These are phyloP conservation scores for Puccinia polysora DNA, from an alignment of 1,284 basidiomycete genomes.

Conservation along the genomic window DNA sequence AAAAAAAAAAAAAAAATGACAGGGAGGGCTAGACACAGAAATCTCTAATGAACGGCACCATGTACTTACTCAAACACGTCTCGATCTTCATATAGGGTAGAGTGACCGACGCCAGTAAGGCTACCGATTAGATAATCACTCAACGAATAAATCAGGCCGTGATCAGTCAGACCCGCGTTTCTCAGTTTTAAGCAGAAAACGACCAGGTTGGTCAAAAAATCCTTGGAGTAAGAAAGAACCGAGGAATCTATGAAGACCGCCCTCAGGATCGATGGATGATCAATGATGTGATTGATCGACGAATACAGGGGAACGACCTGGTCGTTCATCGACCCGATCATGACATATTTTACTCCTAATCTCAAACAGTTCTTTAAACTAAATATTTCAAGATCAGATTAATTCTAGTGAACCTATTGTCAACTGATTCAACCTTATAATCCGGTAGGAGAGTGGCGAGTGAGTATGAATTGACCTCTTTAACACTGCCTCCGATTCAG, in stretches of 20 bases:
- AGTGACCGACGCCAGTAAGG: conserved; percentile 84
- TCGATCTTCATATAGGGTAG: conserved; percentile 79
- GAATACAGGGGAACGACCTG: conserved; percentile 79
- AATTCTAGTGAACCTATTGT: too few species aligned
- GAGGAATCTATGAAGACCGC: conserved; percentile 92
- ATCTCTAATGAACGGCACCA: background rate
- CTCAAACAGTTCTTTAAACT: conserved; percentile 70
- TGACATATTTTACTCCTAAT: conserved; percentile 78
- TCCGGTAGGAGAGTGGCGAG: too few species aligned
- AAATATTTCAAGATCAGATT: too few species aligned
- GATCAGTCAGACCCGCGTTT: conserved; percentile 85
- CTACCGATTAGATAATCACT: conserved; percentile 86
- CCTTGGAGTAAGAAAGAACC: conserved; percentile 64
- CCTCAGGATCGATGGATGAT: conserved; percentile 83
- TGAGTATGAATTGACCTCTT: conserved; percentile 47
- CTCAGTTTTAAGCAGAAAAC: conserved; percentile 79
- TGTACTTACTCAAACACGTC: conserved; percentile 68
- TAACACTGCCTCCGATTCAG: conserved; percentile 46
- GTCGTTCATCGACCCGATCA: conserved; percentile 89
- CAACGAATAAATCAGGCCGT: conserved; percentile 78
- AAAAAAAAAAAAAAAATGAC: conserved; percentile 36
- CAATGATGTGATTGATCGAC: conserved; percentile 77
- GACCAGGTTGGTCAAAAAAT: conserved; percentile 86
- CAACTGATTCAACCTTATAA: too few species aligned
- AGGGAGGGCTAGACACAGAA: conserved; percentile 55